phyloP scores from a whole-genome alignment of 306 rosid genomes.

The Castanea mollissima region DNA sequence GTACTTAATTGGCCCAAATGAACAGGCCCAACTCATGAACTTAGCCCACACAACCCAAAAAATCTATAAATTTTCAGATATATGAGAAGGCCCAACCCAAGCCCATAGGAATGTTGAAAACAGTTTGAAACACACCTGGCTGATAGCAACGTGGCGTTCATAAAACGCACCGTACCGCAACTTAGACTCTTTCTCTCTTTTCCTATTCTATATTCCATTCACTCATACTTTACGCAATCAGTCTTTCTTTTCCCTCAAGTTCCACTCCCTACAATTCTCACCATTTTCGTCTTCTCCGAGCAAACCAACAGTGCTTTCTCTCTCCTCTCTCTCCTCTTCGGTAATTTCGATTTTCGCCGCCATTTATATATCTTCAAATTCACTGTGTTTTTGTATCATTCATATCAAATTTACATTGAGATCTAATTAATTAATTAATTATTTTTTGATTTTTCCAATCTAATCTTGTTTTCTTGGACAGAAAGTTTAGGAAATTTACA shows the following conservation, averaged over 20 bases:
- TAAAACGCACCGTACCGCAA: neutral
- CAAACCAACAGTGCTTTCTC: slow-evolving; percentile 11
- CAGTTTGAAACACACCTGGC: neutral
- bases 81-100: neutral
- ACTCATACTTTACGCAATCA: neutral
- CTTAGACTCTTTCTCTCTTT: neutral
- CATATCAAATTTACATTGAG: neutral
- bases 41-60: too few relatives aligned
- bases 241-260: neutral
- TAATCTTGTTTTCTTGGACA: neutral
- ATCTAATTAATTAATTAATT: neutral
- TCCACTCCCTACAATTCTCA: neutral
- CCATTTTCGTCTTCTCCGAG: slow-evolving; percentile 22
- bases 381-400: neutral
- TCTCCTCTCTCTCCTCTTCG: slow-evolving; percentile 5
- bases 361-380: neutral
- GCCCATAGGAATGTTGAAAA: neutral
- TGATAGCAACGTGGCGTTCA: neutral
- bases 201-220: too few relatives aligned
- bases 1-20: too few relatives aligned
- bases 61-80: too few relatives aligned
- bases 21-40: too few relatives aligned
- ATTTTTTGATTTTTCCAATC: neutral
- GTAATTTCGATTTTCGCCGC: neutral
- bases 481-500: neutral